Percentiles rank a stretch among this genome's conserved stretches.
phyloP scores from a whole-genome alignment of 225 moss, liverwort and hornwort species.

The Antitrichia curtipendula region DNA sequence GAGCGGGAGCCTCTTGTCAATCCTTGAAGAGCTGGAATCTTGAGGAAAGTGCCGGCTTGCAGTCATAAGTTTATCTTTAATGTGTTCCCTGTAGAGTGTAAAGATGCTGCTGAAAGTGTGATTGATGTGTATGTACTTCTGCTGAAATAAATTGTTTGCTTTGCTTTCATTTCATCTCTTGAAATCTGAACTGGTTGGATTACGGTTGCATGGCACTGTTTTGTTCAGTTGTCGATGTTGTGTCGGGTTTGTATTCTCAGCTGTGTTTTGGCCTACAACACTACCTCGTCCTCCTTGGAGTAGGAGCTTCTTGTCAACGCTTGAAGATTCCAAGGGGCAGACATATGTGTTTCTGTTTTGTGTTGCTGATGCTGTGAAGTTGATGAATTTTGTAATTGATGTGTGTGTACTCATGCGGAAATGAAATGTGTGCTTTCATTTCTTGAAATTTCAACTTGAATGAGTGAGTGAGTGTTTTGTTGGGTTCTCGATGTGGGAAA shows the following conservation, averaged over 20 bases:
- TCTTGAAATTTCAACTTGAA: background rate
- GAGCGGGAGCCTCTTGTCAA: slow-evolving; percentile 14
- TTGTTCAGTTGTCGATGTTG: background rate
- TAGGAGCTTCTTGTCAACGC: background rate
- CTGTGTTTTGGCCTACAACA: background rate
- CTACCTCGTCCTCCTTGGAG: background rate
- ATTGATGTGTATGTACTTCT: background rate
- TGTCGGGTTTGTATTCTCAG: slow-evolving; percentile 4
- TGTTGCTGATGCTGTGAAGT: background rate
- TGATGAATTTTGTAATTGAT: background rate
- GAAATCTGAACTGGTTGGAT: background rate
- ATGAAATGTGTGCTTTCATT: background rate
- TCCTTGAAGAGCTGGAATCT: background rate
- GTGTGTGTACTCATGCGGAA: background rate
- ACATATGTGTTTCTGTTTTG: background rate
- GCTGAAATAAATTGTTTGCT: background rate
- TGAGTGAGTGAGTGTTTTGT: background rate
- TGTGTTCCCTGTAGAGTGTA: background rate
- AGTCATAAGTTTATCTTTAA: background rate
- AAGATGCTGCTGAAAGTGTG: background rate
- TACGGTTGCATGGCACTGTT: background rate
- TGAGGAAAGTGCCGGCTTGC: background rate
- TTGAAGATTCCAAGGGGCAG: background rate
- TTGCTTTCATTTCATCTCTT: background rate
- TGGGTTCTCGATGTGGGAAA: background rate